phyloP scores from a whole-genome alignment of 1,284 basidiomycete genomes.

The Malassezia arunalokei region DNA sequence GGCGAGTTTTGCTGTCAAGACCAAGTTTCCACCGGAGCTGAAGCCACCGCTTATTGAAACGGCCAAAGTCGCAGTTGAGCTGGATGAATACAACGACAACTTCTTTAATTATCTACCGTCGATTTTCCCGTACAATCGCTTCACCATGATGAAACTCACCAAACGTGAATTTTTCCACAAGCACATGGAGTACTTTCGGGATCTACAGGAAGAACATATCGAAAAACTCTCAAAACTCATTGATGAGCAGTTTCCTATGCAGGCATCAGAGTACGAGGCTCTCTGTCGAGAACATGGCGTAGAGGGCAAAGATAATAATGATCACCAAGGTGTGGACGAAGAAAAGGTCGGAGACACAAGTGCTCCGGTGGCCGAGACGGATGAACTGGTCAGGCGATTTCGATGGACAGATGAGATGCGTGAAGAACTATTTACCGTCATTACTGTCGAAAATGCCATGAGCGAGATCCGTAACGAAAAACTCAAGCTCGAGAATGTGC shows the following conservation, averaged over 20 bases:
- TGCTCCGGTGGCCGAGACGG: background rate
- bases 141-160: slow-evolving; percentile 49
- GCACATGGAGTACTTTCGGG: slow-evolving; percentile 31
- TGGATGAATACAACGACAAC: slow-evolving; percentile 77
- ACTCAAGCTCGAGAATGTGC: slow-evolving; percentile 30
- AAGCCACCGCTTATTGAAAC: slow-evolving; percentile 62
- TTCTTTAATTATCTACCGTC: slow-evolving; percentile 78
- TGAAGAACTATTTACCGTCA: slow-evolving; percentile 33
- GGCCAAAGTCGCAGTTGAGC: slow-evolving; percentile 64
- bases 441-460: slow-evolving; percentile 41
- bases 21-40: slow-evolving; percentile 72
- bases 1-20: slow-evolving; percentile 51
- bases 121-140: slow-evolving; percentile 83
- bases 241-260: slow-evolving; percentile 23
- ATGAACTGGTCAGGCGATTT: slow-evolving; percentile 34
- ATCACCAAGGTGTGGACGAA: background rate
- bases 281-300: slow-evolving; percentile 14
- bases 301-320: slow-evolving; percentile 4
- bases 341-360: background rate
- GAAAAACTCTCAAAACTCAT: slow-evolving; percentile 25
- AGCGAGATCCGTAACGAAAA: slow-evolving; percentile 41
- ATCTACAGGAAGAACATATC: slow-evolving; percentile 34
- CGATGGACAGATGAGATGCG: slow-evolving; percentile 39
- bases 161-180: slow-evolving; percentile 40
- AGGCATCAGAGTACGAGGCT: slow-evolving; percentile 30